These are phyloP conservation scores for Eremomyces bilateralis DNA, from an alignment of 495 filamentous ascomycete genomes.

Conservation along the genomic window DNA sequence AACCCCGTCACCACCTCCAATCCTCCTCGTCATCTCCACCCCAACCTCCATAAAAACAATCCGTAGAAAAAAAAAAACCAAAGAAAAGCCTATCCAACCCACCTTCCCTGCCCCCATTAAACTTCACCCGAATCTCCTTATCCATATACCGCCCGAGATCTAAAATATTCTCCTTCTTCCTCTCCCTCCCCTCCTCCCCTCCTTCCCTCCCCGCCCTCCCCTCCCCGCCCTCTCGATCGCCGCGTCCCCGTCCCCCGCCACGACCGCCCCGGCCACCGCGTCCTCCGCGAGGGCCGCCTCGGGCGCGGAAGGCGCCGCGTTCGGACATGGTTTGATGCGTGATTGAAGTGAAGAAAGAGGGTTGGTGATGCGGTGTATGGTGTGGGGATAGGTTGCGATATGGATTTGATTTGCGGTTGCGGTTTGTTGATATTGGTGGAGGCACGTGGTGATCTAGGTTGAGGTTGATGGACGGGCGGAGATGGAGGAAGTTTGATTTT, in stretches of 20 bases:
- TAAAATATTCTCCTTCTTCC: conserved; percentile 91
- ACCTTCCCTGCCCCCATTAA: conserved; percentile 91
- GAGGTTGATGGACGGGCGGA: no score
- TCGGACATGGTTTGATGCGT: conserved; percentile 45
- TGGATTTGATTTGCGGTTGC: no score
- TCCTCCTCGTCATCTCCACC: not conserved
- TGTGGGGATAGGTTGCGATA: no score
- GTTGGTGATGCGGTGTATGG: no score
- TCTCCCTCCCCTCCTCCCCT: conserved; percentile 27
- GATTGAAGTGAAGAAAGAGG: no score
- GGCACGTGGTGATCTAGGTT: no score
- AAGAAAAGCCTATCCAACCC: conserved; percentile 9
- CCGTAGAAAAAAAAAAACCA: not conserved
- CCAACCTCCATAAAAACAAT: not conserved
- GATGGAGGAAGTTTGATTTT: no score
- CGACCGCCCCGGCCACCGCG: conserved; percentile 22
- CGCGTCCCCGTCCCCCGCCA: conserved; percentile 18
- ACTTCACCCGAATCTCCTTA: conserved; percentile 84
- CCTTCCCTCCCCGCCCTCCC: conserved; percentile 19
- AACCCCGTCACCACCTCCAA: conserved; percentile 1
- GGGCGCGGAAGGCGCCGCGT: conserved; percentile 35
- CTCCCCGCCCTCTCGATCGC: conserved; percentile 21
- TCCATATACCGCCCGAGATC: conserved; percentile 92
- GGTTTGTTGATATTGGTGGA: no score
- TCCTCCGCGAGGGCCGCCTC: conserved; percentile 15